Percentiles rank a stretch among this genome's conserved stretches.
phyloP scores from a whole-genome alignment of 805 yeast species.

The Clavispora santaluciae region DNA sequence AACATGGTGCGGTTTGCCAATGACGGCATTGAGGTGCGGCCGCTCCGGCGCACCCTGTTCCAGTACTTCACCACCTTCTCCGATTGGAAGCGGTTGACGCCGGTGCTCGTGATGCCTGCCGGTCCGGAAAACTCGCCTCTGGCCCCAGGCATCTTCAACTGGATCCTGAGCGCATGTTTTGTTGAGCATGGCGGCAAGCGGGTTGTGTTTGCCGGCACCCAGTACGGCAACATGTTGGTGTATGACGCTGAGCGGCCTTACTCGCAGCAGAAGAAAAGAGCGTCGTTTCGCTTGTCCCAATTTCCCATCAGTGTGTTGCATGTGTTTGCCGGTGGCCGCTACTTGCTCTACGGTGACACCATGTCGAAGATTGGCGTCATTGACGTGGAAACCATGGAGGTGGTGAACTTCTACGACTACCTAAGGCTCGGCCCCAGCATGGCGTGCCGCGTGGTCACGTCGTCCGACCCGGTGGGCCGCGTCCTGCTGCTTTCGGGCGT shows the following conservation, averaged over 20 bases:
- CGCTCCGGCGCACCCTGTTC: neutral
- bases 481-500: constrained; percentile 3
- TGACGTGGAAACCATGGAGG: constrained; percentile 12
- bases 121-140: neutral
- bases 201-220: constrained; percentile 19
- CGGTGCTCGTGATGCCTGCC: neutral
- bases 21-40: neutral
- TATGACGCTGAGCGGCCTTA: constrained; percentile 12
- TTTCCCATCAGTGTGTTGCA: constrained; percentile 20
- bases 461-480: constrained; percentile 3
- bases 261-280: constrained; percentile 12
- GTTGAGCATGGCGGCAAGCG: neutral
- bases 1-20: constrained; percentile 1
- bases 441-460: constrained; percentile 12
- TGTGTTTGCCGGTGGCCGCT: constrained; percentile 14
- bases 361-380: constrained; percentile 29
- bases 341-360: constrained; percentile 23
- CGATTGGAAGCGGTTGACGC: constrained; percentile 1
- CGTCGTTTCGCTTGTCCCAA: constrained; percentile 18
- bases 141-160: neutral
- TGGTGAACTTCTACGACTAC: constrained; percentile 16
- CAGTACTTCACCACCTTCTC: neutral
- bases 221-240: constrained; percentile 25
- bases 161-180: constrained; percentile 3
- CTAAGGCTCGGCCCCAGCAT: constrained; percentile 21